These are phyloP conservation scores for Kingdonia uniflora DNA, from an alignment of 164 flowering plant species.

Conservation along the genomic window DNA sequence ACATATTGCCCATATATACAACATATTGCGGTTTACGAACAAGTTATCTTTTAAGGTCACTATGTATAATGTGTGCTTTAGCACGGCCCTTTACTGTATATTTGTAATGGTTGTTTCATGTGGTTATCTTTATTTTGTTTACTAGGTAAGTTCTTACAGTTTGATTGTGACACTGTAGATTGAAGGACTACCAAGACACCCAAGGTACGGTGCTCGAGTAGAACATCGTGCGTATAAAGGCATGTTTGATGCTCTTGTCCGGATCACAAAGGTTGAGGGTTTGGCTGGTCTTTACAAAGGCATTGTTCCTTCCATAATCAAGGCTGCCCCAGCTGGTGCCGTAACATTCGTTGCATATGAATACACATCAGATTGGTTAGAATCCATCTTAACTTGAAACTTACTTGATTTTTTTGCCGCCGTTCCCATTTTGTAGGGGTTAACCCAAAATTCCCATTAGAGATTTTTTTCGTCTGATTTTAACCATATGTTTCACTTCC, in stretches of 20 bases:
- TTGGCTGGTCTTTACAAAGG: conserved; percentile 92
- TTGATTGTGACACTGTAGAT: conserved; percentile 34
- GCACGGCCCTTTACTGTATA: too few species aligned
- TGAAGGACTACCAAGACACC: conserved; percentile 84
- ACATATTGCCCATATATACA: too few species aligned
- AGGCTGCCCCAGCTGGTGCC: conserved; percentile 98
- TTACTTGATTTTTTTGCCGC: background rate
- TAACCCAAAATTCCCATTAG: too few species aligned
- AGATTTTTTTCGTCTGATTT: too few species aligned
- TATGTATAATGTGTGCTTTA: too few species aligned
- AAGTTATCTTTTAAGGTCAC: too few species aligned
- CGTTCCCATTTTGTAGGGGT: too few species aligned
- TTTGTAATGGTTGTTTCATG: too few species aligned
- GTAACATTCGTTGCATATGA: conserved; percentile 95
- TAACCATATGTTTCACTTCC: too few species aligned
- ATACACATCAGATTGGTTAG: conserved; percentile 66
- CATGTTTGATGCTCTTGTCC: conserved; percentile 59
- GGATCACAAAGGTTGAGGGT: conserved; percentile 54
- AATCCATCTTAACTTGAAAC: conserved; percentile 37
- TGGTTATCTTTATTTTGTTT: too few species aligned
- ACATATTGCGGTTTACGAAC: too few species aligned
- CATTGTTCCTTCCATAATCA: conserved; percentile 79
- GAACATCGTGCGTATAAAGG: conserved; percentile 58
- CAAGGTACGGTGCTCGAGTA: conserved; percentile 82
- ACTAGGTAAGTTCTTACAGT: too few species aligned